phyloP scores from a whole-genome alignment of 495 filamentous ascomycete species.

The Trichoderma asperelloides region DNA sequence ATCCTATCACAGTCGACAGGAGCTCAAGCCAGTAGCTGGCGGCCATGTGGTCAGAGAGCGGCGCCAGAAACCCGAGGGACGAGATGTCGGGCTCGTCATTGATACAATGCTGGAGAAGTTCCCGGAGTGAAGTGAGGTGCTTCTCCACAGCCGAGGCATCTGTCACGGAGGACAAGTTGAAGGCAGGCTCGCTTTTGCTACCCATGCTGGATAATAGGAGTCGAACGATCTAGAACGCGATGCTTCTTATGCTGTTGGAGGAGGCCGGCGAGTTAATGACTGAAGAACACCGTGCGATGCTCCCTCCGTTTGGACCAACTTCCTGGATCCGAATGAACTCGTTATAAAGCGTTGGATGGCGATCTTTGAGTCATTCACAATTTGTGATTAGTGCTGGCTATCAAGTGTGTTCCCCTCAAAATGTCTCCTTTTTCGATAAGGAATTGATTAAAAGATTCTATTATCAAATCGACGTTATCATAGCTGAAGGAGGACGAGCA shows the following conservation, averaged over 20 bases:
- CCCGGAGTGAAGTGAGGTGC: conserved; percentile 7
- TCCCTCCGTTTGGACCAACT: neutral
- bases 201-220: neutral
- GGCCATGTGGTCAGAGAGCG: conserved; percentile 9
- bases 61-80: conserved; percentile 13
- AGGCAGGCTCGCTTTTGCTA: neutral
- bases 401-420: neutral
- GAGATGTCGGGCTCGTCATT: conserved; percentile 11
- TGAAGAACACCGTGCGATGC: neutral
- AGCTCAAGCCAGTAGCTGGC: conserved; percentile 9
- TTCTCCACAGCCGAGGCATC: neutral
- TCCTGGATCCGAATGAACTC: neutral
- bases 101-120: conserved; percentile 10
- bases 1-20: neutral
- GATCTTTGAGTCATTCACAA: neutral
- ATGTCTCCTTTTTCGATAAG: neutral
- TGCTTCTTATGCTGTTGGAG: neutral
- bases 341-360: neutral
- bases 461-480: neutral
- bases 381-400: neutral
- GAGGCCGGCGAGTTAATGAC: no score
- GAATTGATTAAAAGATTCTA: neutral
- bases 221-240: neutral
- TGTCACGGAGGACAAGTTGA: conserved; percentile 4
- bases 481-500: neutral